Percentiles rank a stretch among this genome's conserved stretches.
These are phyloP conservation scores for Cetraspora pellucida DNA, from an alignment of 192 early-diverging fungal genomes.

Conservation along the genomic window DNA sequence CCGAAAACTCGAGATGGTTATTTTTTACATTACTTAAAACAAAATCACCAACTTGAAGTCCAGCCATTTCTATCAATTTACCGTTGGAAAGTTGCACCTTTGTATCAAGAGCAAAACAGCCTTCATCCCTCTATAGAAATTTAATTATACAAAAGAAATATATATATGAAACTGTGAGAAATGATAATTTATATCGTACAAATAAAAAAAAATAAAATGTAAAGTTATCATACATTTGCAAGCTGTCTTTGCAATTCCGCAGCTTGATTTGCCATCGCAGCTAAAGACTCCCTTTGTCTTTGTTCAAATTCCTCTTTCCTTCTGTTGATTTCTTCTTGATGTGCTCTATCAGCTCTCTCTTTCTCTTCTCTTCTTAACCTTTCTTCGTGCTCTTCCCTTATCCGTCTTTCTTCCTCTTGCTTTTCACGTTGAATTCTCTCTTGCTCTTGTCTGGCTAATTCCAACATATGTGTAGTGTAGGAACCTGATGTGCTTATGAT, in stretches of 20 bases:
- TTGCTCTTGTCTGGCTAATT: background rate
- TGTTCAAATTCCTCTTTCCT: background rate
- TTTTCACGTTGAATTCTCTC: constrained; percentile 15
- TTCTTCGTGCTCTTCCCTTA: constrained; percentile 9
- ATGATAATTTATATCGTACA: background rate
- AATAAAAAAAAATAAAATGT: background rate
- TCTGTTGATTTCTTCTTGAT: background rate
- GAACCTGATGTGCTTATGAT: constrained; percentile 1
- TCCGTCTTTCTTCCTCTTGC: constrained; percentile 10
- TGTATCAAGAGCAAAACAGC: constrained; percentile 26
- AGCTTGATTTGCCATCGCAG: background rate
- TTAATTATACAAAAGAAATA: constrained; percentile 10
- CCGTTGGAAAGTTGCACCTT: constrained; percentile 15
- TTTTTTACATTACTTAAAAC: constrained; percentile 13
- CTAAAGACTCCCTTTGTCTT: background rate
- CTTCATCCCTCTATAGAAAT: background rate
- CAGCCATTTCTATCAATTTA: constrained; percentile 23
- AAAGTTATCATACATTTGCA: no score
- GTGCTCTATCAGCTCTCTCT: background rate
- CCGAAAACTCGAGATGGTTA: background rate
- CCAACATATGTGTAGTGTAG: background rate
- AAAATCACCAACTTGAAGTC: constrained; percentile 19
- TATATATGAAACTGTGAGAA: background rate
- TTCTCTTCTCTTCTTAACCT: constrained; percentile 6
- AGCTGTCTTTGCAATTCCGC: no score